Evolutionary conservation across 1,284 basidiomycete genomes (phyloP), one percentile per base, ranked within the genome.

Genomic region (Fomitopsis palustris): DNA sequence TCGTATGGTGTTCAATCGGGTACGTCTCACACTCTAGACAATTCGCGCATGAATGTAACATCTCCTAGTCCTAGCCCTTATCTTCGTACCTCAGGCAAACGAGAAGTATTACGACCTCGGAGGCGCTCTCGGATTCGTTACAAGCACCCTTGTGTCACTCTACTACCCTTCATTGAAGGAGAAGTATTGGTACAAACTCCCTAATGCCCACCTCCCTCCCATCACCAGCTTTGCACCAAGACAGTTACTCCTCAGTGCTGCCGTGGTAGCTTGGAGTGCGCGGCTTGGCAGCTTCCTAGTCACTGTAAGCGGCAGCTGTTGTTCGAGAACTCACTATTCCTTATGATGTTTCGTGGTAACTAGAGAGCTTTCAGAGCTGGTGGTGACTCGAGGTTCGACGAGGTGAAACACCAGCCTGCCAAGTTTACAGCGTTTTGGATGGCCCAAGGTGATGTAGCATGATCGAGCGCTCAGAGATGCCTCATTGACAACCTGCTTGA

Each of bases 341-440:
- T 55, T 23, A 10, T 9, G 21, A n/a, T 8, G 9, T 7, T 8
- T 16, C 21, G 10, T 9, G 0, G 35, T 37, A 14, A 37, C 35
- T 33, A 81, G 78, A 74, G 81, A 57, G 79, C 83, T 38, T 61
- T 78, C 45, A 80, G 77, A 59, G 71, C 74, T 4, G 81, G 81
- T 4, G 76, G 78, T 4, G 89, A 92, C 70, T 85, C 86, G 8
- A 75, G 90, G 17, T 92, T 92, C 64, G 85, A 90, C 57, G 74
- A 86, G 62, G 80, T 90, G 60, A 91, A 89, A 70, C 81, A 80
- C 57, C 67, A 84, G 52, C 87, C 88, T 1, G 63, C 63, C 29
- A 80, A 73, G 56, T 93, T 92, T 68, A 77, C 85, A 1, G 76
- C 69, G 38, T 87, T 80, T 56, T 93, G 89, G 90, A 78, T 90